phyloP scores from a whole-genome alignment of 2,329 filamentous ascomycete species.

The Coniochaeta hoffmannii region DNA sequence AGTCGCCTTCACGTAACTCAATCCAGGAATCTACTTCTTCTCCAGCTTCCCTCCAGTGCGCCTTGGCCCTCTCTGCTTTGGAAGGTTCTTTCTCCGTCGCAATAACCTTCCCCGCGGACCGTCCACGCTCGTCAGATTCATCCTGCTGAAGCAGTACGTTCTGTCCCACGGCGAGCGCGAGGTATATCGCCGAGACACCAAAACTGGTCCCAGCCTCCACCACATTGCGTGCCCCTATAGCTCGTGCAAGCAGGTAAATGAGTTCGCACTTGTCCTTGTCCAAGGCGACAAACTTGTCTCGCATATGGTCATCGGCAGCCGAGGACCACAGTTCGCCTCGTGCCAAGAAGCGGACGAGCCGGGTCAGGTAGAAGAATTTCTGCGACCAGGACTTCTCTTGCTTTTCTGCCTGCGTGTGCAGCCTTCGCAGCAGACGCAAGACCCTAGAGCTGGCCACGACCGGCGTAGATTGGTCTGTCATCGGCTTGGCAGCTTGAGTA shows the following conservation, averaged over 20 bases:
- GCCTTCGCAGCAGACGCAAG: background rate
- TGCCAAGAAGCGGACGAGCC: slow-evolving; percentile 16
- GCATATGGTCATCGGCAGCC: slow-evolving; percentile 31
- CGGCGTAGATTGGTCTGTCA: background rate
- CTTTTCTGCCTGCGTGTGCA: background rate
- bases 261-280: slow-evolving; percentile 51
- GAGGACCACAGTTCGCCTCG: slow-evolving; percentile 5
- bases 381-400: slow-evolving; percentile 19
- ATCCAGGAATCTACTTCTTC: slow-evolving; percentile 40
- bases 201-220: slow-evolving; percentile 57
- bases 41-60: slow-evolving; percentile 46
- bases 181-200: slow-evolving; percentile 55
- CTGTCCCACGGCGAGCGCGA: slow-evolving; percentile 47
- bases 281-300: slow-evolving; percentile 52
- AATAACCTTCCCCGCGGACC: slow-evolving; percentile 36
- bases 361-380: slow-evolving; percentile 17
- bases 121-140: slow-evolving; percentile 13
- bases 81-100: slow-evolving; percentile 51
- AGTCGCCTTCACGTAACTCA: slow-evolving; percentile 49
- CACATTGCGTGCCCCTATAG: slow-evolving; percentile 39
- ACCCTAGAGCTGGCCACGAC: slow-evolving; percentile 2
- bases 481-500: background rate
- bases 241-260: slow-evolving; percentile 44
- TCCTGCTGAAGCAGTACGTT: slow-evolving; percentile 24
- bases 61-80: slow-evolving; percentile 44